Conservation (phyloP, 257 asterid genomes). For the Solanum appendiculatum region DNA sequence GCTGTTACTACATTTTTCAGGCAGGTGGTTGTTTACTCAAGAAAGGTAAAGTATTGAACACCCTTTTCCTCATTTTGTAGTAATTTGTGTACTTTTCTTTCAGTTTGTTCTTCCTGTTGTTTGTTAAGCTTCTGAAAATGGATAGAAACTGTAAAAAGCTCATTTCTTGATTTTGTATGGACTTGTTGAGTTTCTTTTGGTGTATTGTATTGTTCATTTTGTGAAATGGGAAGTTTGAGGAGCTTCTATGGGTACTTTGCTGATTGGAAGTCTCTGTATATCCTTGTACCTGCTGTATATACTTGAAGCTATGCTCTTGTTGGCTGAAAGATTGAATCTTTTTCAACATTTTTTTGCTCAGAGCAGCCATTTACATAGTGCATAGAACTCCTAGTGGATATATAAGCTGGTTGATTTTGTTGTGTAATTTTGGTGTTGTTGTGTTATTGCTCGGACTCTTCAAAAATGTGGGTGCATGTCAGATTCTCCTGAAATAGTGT, state of each 20-base stretch:
- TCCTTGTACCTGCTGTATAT: neutral
- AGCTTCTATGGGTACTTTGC: neutral
- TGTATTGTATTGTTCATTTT: neutral
- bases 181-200: neutral
- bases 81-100: neutral
- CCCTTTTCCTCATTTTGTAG: neutral
- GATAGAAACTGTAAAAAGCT: neutral
- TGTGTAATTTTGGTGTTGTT: neutral
- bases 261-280: neutral
- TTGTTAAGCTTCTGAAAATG: neutral
- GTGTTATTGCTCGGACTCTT: neutral
- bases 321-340: neutral
- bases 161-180: neutral
- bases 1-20: slow-evolving; percentile 1
- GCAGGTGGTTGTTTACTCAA: slow-evolving; percentile 16
- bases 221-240: neutral
- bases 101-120: neutral
- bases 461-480: neutral
- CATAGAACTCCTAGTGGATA: neutral
- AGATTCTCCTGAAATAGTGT: neutral
- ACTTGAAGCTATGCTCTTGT: neutral
- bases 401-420: neutral
- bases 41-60: slow-evolving; percentile 10
- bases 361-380: neutral
- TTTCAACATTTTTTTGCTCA: neutral